phyloP scores from a whole-genome alignment of 169 alveolate species.

The Cryptosporidium muris region DNA sequence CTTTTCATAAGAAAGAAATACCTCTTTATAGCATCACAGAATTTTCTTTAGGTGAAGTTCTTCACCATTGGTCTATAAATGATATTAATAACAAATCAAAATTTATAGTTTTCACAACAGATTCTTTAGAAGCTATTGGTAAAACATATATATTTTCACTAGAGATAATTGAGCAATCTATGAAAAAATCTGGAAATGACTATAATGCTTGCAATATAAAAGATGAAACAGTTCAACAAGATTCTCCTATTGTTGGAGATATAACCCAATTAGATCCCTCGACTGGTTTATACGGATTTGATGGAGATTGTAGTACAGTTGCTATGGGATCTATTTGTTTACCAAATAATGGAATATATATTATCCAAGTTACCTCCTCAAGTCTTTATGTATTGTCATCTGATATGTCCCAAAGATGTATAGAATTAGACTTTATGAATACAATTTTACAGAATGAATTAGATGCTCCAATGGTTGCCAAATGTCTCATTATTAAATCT shows the following conservation, averaged over 20 bases:
- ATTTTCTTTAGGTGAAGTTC: constrained; percentile 40
- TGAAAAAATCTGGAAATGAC: not conserved
- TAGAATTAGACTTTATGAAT: constrained; percentile 19
- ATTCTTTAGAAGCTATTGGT: constrained; percentile 54
- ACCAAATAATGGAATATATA: not conserved
- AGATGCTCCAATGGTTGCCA: constrained; percentile 65
- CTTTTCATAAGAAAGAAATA: constrained; percentile 17
- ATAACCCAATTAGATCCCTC: constrained; percentile 57
- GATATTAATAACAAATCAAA: constrained; percentile 27
- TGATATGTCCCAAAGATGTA: constrained; percentile 17
- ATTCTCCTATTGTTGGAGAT: constrained; percentile 23
- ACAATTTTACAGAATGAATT: constrained; percentile 7
- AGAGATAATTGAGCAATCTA: constrained; percentile 3
- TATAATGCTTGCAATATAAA: not conserved
- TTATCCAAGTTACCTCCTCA: constrained; percentile 37
- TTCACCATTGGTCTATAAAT: constrained; percentile 44
- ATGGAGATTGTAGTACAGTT: constrained; percentile 56
- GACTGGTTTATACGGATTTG: constrained; percentile 34
- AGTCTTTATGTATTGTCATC: constrained; percentile 12
- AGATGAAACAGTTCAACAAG: not conserved
- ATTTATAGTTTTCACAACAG: constrained; percentile 54
- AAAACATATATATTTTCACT: constrained; percentile 49
- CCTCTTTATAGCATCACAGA: constrained; percentile 25
- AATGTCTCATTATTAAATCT: constrained; percentile 16
- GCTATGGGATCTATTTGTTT: constrained; percentile 30